Conservation (phyloP, 2,329 filamentous ascomycete species). For the Sclerotinia nivalis region DNA sequence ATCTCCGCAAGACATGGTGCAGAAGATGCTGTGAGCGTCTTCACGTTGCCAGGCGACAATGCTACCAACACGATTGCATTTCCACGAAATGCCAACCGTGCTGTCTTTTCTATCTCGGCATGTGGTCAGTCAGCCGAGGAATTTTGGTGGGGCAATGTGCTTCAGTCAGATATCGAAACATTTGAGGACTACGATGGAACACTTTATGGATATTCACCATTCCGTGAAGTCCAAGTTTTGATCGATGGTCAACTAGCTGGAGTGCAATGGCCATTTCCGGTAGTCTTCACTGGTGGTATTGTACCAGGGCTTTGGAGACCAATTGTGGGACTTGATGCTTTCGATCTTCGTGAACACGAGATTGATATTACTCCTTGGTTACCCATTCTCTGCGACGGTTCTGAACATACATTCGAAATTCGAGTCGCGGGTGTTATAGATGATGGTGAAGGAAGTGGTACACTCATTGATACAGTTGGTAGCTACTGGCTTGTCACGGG, state of each 20-base stretch:
- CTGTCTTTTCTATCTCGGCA: constrained; percentile 74
- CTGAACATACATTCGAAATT: constrained; percentile 66
- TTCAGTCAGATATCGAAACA: constrained; percentile 58
- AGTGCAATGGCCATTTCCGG: constrained; percentile 77
- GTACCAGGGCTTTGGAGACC: constrained; percentile 76
- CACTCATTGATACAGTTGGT: constrained; percentile 57
- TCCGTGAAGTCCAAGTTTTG: constrained; percentile 73
- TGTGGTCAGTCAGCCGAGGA: constrained; percentile 77
- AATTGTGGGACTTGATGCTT: constrained; percentile 75
- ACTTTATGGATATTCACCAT: constrained; percentile 69
- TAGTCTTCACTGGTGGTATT: constrained; percentile 80
- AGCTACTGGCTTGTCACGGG: constrained; percentile 74
- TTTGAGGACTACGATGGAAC: constrained; percentile 59
- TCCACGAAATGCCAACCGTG: constrained; percentile 65
- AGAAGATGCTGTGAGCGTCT: constrained; percentile 61
- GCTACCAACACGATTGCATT: constrained; percentile 62
- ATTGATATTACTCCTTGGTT: constrained; percentile 81
- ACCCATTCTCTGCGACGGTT: constrained; percentile 65
- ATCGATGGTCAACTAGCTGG: constrained; percentile 75
- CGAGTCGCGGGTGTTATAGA: constrained; percentile 65
- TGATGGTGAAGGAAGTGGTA: constrained; percentile 48
- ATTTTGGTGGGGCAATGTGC: constrained; percentile 83
- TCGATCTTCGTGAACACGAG: constrained; percentile 76
- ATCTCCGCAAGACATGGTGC: constrained; percentile 57
- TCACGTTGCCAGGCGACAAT: constrained; percentile 62